Evolutionary conservation across 257 asterid species (phyloP).

Genomic region (Solanum dulcamara): DNA sequence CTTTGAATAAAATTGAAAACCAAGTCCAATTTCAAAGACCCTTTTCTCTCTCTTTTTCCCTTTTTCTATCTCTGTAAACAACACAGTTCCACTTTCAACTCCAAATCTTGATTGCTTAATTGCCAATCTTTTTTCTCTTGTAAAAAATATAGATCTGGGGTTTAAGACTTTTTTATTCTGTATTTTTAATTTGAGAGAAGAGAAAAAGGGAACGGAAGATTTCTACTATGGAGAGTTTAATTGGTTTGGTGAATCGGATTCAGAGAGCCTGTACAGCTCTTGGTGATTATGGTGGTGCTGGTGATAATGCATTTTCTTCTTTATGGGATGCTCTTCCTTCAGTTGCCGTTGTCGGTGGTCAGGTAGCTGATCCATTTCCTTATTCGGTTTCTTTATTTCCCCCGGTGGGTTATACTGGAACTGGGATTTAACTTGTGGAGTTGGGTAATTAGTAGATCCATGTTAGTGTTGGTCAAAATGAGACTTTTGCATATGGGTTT

Average conservation of each 20-base stretch:
- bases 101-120: not conserved
- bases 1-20: not conserved
- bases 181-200: not conserved
- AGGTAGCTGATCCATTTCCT: slow-evolving; percentile 23
- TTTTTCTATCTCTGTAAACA: not conserved
- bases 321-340: slow-evolving; percentile 97
- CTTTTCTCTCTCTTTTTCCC: not conserved
- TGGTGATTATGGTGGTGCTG: slow-evolving; percentile 89
- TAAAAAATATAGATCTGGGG: not conserved
- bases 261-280: slow-evolving; percentile 89
- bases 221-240: slow-evolving; percentile 80
- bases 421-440: not conserved
- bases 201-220: slow-evolving; percentile 13
- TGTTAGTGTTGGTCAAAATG: not conserved
- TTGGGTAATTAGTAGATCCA: not conserved
- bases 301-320: slow-evolving; percentile 70
- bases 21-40: not conserved
- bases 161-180: not conserved
- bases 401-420: not conserved
- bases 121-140: not conserved
- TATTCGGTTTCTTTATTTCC: not conserved
- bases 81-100: not conserved
- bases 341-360: slow-evolving; percentile 96
- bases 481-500: not conserved
- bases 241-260: slow-evolving; percentile 81